Percentiles rank a stretch among this genome's conserved stretches.
Conservation (phyloP, 75 land plant genomes). For the Isoetes taiwanensis region DNA sequence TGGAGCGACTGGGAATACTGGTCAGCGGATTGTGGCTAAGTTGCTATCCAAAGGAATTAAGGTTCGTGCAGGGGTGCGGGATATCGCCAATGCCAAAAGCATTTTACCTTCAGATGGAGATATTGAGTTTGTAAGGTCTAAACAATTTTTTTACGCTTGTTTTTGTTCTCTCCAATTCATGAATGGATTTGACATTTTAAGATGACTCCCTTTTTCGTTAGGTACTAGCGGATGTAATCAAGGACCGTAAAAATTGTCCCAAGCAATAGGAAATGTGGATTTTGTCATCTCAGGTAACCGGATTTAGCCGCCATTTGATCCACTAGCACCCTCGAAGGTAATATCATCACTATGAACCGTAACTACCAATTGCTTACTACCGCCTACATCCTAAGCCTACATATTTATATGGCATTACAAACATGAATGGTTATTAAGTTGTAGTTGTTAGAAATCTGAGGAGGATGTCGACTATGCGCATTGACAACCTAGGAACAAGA, state of each 20-base stretch:
- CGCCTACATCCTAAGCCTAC: too few species aligned
- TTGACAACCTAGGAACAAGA: conserved; percentile 84
- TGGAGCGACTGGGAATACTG: conserved; percentile 76
- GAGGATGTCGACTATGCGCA: too few species aligned
- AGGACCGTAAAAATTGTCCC: conserved; percentile 48
- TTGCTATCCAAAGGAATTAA: conserved; percentile 47
- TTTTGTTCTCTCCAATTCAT: too few species aligned
- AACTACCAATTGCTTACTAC: too few species aligned
- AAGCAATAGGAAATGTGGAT: conserved; percentile 58
- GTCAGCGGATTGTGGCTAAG: conserved; percentile 65
- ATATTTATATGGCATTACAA: too few species aligned
- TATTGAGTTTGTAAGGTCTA: conserved; percentile 29
- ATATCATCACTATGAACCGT: background rate
- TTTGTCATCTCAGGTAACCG: conserved; percentile 83
- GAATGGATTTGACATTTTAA: too few species aligned
- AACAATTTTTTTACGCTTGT: too few species aligned
- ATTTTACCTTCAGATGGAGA: conserved; percentile 23
- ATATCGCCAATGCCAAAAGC: conserved; percentile 40
- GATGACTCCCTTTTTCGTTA: too few species aligned
- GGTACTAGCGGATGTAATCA: conserved; percentile 84
- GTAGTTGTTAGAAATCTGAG: too few species aligned
- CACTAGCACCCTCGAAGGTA: conserved; percentile 86
- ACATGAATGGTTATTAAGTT: too few species aligned
- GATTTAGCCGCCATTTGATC: conserved; percentile 55
- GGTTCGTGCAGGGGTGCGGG: conserved; percentile 77